These are phyloP conservation scores for Xylariaceae sp. DNA, from an alignment of 2,329 filamentous ascomycete genomes.

Conservation along the genomic window DNA sequence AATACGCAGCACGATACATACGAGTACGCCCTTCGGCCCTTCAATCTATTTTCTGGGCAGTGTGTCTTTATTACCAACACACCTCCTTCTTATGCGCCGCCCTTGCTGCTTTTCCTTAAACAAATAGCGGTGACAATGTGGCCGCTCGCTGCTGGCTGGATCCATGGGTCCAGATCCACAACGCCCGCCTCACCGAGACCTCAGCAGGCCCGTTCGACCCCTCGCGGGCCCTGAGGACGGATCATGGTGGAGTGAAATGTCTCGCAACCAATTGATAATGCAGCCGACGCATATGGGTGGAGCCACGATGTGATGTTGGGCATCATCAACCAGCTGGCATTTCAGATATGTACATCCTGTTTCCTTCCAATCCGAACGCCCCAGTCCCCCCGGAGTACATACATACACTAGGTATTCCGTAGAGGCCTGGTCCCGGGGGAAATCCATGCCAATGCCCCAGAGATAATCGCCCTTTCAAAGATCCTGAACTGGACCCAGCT, in stretches of 20 bases:
- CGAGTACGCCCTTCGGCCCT: not conserved
- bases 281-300: constrained; percentile 30
- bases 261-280: constrained; percentile 27
- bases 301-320: constrained; percentile 31
- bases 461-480: not conserved
- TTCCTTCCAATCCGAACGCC: constrained; percentile 9
- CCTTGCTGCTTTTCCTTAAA: constrained; percentile 14
- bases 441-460: constrained; percentile 2
- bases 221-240: constrained; percentile 22
- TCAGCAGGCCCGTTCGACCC: constrained; percentile 9
- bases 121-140: constrained; percentile 34
- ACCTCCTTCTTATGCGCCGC: constrained; percentile 4
- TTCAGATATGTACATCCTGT: constrained; percentile 4
- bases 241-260: constrained; percentile 22
- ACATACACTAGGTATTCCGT: not conserved
- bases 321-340: constrained; percentile 28
- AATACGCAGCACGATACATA: not conserved
- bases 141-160: constrained; percentile 28
- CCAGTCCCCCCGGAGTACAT: constrained; percentile 15
- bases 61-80: not conserved
- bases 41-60: not conserved
- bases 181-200: constrained; percentile 26
- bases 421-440: constrained; percentile 6
- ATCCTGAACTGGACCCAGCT: constrained; percentile 12
- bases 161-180: constrained; percentile 25